Percentiles rank a stretch among this genome's conserved stretches.
Evolutionary conservation across 208 protist species (phyloP).

Genomic region (Angomonas deanei): DNA sequence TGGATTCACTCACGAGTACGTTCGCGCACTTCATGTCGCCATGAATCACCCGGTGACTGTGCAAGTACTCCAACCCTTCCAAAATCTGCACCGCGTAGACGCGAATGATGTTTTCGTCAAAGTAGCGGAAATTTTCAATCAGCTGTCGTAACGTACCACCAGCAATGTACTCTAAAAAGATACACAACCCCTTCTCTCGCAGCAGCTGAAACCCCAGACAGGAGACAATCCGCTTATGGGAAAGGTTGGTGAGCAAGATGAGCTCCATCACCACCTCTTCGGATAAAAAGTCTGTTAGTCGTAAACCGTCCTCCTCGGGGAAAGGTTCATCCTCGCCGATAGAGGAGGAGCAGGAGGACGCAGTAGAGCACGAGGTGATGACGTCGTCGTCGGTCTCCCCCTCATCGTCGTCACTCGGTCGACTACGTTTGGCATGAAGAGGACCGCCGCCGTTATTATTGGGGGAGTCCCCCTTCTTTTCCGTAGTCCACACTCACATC

Average conservation of each 20-base stretch:
- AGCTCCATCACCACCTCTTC: conserved; percentile 59
- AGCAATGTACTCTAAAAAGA: conserved; percentile 89
- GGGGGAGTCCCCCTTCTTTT: not conserved
- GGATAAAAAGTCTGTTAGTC: not conserved
- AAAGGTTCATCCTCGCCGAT: not conserved
- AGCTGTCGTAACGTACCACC: conserved; percentile 81
- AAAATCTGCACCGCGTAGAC: conserved; percentile 84
- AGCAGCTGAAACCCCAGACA: conserved; percentile 75
- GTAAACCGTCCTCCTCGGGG: not conserved
- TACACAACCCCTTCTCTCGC: conserved; percentile 38
- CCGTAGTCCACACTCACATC: conserved; percentile 9
- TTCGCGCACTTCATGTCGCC: conserved; percentile 88
- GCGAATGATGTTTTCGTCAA: conserved; percentile 81
- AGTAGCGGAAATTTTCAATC: conserved; percentile 74
- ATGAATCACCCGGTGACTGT: conserved; percentile 60
- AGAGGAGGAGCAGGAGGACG: not conserved
- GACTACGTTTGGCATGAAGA: no score
- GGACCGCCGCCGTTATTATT: no score
- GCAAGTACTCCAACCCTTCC: conserved; percentile 80
- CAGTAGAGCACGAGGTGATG: no score
- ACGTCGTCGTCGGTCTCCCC: no score
- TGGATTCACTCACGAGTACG: conserved; percentile 70
- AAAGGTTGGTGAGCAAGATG: conserved; percentile 60
- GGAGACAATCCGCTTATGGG: conserved; percentile 73
- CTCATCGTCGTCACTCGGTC: no score